These are phyloP conservation scores for Phalaenopsis equestris DNA, from an alignment of 106 monocot genomes.

Conservation along the genomic window DNA sequence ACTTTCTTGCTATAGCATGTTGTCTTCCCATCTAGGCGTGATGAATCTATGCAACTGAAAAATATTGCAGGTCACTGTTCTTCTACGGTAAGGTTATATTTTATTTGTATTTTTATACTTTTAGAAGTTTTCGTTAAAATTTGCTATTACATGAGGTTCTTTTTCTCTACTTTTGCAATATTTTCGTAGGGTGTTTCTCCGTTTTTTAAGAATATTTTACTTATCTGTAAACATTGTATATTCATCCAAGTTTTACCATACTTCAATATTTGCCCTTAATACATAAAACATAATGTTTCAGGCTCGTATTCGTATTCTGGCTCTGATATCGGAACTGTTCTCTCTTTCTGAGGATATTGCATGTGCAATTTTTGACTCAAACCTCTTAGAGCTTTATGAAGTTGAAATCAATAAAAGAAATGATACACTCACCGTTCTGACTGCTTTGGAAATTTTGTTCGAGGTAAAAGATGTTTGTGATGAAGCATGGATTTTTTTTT, in stretches of 20 bases:
- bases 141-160: not conserved
- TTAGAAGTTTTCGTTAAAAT: not conserved
- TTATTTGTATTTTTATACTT: not conserved
- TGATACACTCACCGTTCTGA: constrained; percentile 68
- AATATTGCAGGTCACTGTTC: constrained; percentile 41
- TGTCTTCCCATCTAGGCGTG: constrained; percentile 41
- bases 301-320: constrained; percentile 74
- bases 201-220: not conserved
- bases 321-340: constrained; percentile 79
- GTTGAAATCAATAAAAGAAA: constrained; percentile 46
- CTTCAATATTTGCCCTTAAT: constrained; percentile 12
- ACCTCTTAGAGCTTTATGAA: constrained; percentile 70
- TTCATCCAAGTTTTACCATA: not conserved
- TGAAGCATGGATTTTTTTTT: not conserved
- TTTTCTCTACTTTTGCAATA: not conserved
- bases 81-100: constrained; percentile 44
- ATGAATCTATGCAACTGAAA: constrained; percentile 48
- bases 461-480: constrained; percentile 39
- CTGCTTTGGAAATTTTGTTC: constrained; percentile 84
- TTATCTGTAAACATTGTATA: not conserved
- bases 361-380: constrained; percentile 42
- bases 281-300: constrained; percentile 19
- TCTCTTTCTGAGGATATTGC: constrained; percentile 59
- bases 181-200: not conserved
- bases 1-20: constrained; percentile 29